A percentile compares a stretch with the other conserved stretches of the same genome.
Conservation (phyloP, 768 basidiomycete species). For the Solioccasus polychromus region DNA sequence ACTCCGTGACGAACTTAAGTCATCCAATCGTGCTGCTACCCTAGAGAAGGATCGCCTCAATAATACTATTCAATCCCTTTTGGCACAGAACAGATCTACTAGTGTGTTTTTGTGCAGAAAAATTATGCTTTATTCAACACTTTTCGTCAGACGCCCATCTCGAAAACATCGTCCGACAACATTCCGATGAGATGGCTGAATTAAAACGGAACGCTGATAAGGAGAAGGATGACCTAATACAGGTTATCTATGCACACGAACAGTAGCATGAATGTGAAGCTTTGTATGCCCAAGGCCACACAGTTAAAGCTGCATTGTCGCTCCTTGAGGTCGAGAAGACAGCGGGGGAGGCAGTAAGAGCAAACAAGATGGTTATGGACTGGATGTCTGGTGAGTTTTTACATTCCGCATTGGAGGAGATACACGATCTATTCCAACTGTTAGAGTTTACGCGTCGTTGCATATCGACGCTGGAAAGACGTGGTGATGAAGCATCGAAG, state of each 20-base stretch:
- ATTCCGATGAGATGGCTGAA: neutral
- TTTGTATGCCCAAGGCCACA: neutral
- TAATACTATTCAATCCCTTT: too few species aligned
- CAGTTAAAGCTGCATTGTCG: neutral
- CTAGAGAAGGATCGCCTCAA: neutral
- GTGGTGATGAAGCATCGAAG: neutral
- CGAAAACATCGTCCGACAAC: neutral
- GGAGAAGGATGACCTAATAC: neutral
- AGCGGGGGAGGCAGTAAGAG: neutral
- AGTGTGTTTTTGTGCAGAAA: neutral
- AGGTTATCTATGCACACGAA: neutral
- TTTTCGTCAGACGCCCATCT: neutral
- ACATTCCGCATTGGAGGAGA: neutral
- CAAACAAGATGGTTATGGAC: neutral
- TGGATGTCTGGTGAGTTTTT: neutral
- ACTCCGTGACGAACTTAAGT: neutral
- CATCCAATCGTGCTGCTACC: neutral
- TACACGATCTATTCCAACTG: neutral
- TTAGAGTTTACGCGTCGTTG: neutral
- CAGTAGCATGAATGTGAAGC: neutral
- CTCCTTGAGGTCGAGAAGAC: neutral
- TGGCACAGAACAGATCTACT: neutral
- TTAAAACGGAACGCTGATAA: neutral
- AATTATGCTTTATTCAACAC: neutral
- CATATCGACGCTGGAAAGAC: neutral